These are phyloP conservation scores for Blastocystis sp. DNA, from an alignment of 352 stramenopile species.

Conservation along the genomic window DNA sequence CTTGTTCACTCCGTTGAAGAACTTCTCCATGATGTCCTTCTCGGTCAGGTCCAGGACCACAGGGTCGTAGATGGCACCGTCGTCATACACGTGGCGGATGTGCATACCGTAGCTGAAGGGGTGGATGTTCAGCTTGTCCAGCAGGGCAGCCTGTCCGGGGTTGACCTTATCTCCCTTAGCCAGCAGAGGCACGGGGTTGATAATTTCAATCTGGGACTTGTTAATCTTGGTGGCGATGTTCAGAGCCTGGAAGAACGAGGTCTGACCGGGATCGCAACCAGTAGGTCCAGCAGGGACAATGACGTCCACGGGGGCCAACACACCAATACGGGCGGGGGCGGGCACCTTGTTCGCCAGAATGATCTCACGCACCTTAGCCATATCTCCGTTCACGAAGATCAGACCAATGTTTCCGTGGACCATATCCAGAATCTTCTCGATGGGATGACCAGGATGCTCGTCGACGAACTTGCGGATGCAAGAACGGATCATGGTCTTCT, in stretches of 20 bases:
- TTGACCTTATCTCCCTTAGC: slow-evolving; percentile 87
- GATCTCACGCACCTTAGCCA: slow-evolving; percentile 67
- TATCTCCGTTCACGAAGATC: slow-evolving; percentile 96
- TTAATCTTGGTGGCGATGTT: slow-evolving; percentile 98
- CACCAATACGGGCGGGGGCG: slow-evolving; percentile 85
- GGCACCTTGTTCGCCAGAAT: slow-evolving; percentile 79
- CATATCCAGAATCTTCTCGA: slow-evolving; percentile 73
- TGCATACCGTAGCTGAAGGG: slow-evolving; percentile 97
- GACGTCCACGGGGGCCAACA: slow-evolving; percentile 85
- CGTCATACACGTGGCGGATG: slow-evolving; percentile 91
- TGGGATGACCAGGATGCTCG: slow-evolving; percentile 86
- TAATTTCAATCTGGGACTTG: slow-evolving; percentile 98
- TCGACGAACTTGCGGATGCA: slow-evolving; percentile 89
- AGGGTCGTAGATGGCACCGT: slow-evolving; percentile 93
- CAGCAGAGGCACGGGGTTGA: slow-evolving; percentile 84
- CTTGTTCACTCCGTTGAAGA: slow-evolving; percentile 78
- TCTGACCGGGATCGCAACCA: slow-evolving; percentile 96
- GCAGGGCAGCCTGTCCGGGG: slow-evolving; percentile 89
- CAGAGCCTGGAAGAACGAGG: slow-evolving; percentile 97
- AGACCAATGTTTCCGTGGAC: slow-evolving; percentile 95
- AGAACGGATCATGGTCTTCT: slow-evolving; percentile 99
- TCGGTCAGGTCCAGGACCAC: slow-evolving; percentile 94
- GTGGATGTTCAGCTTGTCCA: slow-evolving; percentile 96
- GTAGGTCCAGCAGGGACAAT: slow-evolving; percentile 89
- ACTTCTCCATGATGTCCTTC: slow-evolving; percentile 86